Evolutionary conservation across 768 basidiomycete species (phyloP).

Genomic region (Myochromella boudieri): DNA sequence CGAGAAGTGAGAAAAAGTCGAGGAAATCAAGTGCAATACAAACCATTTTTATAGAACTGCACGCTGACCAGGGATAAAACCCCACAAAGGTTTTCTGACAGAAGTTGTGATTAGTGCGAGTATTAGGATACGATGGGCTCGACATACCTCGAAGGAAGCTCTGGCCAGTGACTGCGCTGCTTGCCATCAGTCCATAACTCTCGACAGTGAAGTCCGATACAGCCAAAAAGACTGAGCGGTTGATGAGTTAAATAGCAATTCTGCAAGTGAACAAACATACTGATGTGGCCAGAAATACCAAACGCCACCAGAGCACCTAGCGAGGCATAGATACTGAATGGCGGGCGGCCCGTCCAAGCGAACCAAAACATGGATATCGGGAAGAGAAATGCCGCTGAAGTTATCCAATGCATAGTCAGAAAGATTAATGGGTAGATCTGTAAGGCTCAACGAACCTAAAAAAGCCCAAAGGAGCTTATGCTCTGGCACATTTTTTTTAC

Average conservation of each 20-base stretch:
- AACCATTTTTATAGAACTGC: constrained; percentile 19
- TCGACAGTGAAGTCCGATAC: constrained; percentile 23
- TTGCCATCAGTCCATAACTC: constrained; percentile 22
- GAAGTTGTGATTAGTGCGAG: not conserved
- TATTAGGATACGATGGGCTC: not conserved
- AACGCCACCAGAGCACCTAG: constrained; percentile 19
- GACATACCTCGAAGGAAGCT: constrained; percentile 21
- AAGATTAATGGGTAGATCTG: not conserved
- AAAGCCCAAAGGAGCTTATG: constrained; percentile 23
- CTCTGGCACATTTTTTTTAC: constrained; percentile 18
- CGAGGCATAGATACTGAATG: constrained; percentile 19
- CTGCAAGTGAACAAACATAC: constrained; percentile 2
- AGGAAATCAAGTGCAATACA: not conserved
- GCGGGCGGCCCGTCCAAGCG: constrained; percentile 20
- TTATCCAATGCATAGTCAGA: not conserved
- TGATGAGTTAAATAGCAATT: too few relatives aligned
- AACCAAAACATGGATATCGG: constrained; percentile 24
- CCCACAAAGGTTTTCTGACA: constrained; percentile 19
- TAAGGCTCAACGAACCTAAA: constrained; percentile 8
- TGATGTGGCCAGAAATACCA: constrained; percentile 21
- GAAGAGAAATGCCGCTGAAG: constrained; percentile 19
- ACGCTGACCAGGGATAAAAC: constrained; percentile 17
- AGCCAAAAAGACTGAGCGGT: constrained; percentile 17
- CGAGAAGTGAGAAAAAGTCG: not conserved
- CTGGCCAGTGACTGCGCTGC: constrained; percentile 23